These are phyloP conservation scores for Neoboletus brunneissimus DNA, from an alignment of 768 basidiomycete genomes.

Conservation along the genomic window DNA sequence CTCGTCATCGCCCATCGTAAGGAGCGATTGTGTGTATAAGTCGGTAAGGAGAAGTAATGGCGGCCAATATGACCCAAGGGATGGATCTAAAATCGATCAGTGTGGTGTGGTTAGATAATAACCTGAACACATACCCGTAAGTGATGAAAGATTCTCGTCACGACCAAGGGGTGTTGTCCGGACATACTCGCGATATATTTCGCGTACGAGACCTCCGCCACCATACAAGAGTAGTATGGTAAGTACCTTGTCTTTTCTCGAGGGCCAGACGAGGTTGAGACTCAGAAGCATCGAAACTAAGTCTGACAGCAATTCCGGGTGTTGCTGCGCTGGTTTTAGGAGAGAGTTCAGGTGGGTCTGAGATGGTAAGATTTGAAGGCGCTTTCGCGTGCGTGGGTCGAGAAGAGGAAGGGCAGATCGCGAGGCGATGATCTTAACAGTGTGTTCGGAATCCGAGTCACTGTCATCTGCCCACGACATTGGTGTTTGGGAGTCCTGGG, in stretches of 20 bases:
- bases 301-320: slow-evolving; percentile 39
- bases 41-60: slow-evolving; percentile 76
- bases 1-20: slow-evolving; percentile 96
- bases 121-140: slow-evolving; percentile 37
- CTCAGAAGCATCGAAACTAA: slow-evolving; percentile 59
- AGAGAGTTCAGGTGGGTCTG: slow-evolving; percentile 54
- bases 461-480: slow-evolving; percentile 31
- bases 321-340: slow-evolving; percentile 42
- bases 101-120: not conserved
- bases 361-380: slow-evolving; percentile 56
- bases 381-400: slow-evolving; percentile 60
- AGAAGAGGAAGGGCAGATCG: slow-evolving; percentile 38
- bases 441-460: slow-evolving; percentile 41
- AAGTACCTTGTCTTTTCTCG: slow-evolving; percentile 55
- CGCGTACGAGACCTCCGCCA: slow-evolving; percentile 64
- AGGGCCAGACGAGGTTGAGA: slow-evolving; percentile 59
- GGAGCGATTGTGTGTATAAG: slow-evolving; percentile 77
- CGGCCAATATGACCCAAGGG: slow-evolving; percentile 52
- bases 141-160: slow-evolving; percentile 40
- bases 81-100: slow-evolving; percentile 38
- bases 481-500: slow-evolving; percentile 13
- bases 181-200: slow-evolving; percentile 70
- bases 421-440: slow-evolving; percentile 35
- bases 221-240: slow-evolving; percentile 49
- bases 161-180: slow-evolving; percentile 60